Evolutionary conservation across 176 grass and related monocot genomes (phyloP).

Genomic region (Cenchrus fungigraminus): DNA sequence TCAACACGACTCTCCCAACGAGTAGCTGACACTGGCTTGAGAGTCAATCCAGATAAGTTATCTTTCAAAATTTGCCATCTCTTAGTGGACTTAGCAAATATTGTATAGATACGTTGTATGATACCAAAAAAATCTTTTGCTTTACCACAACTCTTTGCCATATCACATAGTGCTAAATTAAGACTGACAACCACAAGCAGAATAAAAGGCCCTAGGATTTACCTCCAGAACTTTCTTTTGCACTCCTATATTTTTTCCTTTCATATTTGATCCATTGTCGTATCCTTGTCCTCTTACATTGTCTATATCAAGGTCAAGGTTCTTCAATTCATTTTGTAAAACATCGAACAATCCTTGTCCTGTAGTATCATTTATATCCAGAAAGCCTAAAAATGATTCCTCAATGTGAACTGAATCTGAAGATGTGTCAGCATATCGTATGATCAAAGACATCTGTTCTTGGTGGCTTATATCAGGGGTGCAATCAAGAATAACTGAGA

Average conservation of each 20-base stretch:
- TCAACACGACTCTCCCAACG: too few species aligned
- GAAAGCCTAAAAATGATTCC: background rate
- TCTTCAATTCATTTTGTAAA: background rate
- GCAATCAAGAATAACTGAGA: too few species aligned
- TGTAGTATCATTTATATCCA: background rate
- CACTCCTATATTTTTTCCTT: background rate
- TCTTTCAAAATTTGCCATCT: too few species aligned
- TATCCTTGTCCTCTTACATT: background rate
- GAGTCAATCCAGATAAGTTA: too few species aligned
- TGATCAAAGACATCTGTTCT: too few species aligned
- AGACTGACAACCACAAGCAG: background rate
- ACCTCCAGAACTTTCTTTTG: background rate
- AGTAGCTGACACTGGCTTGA: too few species aligned
- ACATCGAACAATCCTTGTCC: background rate
- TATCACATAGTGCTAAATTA: background rate
- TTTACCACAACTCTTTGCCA: background rate
- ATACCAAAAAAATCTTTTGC: background rate
- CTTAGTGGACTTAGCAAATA: too few species aligned
- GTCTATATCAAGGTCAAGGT: background rate
- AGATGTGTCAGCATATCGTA: too few species aligned
- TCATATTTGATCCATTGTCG: background rate
- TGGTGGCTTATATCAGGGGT: too few species aligned
- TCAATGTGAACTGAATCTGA: too few species aligned
- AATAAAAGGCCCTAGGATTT: background rate
- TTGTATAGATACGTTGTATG: background rate